These are phyloP conservation scores for Striga asiatica DNA, from an alignment of 257 asterid species.

Conservation along the genomic window DNA sequence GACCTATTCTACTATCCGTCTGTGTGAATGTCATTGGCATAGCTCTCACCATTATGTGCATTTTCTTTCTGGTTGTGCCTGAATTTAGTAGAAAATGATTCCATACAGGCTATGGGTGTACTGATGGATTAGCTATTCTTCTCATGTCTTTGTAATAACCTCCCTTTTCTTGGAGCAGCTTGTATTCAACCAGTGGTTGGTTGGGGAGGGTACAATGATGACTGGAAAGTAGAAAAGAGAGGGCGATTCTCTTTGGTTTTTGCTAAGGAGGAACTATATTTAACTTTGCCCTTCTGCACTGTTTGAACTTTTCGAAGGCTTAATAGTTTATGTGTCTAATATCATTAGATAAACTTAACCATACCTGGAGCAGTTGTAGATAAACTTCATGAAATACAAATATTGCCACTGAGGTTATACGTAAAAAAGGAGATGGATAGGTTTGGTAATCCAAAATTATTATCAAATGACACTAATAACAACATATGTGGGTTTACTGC, in stretches of 20 bases:
- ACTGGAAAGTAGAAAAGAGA: too few relatives aligned
- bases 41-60: too few relatives aligned
- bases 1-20: background rate
- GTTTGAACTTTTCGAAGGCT: conserved; percentile 3
- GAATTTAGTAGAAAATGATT: background rate
- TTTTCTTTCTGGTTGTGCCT: background rate
- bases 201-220: background rate
- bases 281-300: background rate
- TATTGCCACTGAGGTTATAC: background rate
- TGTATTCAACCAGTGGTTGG: background rate
- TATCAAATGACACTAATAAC: background rate
- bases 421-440: background rate
- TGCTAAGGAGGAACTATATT: too few relatives aligned
- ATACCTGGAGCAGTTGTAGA: background rate
- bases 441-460: background rate
- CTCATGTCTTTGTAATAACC: background rate
- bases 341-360: background rate
- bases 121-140: too few relatives aligned
- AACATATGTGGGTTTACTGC: background rate
- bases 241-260: too few relatives aligned
- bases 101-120: background rate
- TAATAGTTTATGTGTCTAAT: background rate
- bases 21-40: background rate
- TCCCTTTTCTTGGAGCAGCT: background rate
- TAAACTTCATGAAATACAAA: too few relatives aligned